Conservation (phyloP, 257 asterid species). For the Oldenlandia corymbosa region DNA sequence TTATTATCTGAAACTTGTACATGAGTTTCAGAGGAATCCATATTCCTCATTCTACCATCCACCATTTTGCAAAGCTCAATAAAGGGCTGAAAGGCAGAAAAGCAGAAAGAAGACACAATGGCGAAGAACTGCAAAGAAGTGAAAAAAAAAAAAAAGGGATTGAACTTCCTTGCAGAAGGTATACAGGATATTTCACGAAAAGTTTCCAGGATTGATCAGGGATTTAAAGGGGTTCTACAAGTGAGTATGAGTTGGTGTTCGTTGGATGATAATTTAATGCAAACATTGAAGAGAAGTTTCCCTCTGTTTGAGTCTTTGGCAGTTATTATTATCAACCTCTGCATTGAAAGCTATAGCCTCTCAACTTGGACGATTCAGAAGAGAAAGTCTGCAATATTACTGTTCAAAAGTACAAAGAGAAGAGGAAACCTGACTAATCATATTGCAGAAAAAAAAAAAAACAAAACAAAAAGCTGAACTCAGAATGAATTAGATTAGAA, state of each 20-base stretch:
- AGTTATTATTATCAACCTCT: not conserved
- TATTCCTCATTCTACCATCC: constrained; percentile 4
- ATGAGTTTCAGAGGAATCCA: not conserved
- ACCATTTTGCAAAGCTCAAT: constrained; percentile 11
- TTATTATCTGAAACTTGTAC: not conserved
- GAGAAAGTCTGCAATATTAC: not conserved
- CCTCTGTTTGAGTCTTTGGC: not conserved
- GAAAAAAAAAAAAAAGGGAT: no score
- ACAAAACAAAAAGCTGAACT: no score
- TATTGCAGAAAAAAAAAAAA: no score
- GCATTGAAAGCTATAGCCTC: no score
- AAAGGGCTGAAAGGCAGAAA: not conserved
- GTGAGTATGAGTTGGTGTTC: constrained; percentile 2
- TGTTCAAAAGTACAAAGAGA: not conserved
- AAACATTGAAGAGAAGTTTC: not conserved
- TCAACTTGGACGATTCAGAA: not conserved
- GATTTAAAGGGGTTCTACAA: constrained; percentile 1
- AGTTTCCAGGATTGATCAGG: not conserved
- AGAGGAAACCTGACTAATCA: no score
- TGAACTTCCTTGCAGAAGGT: no score
- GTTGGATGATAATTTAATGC: constrained; percentile 10
- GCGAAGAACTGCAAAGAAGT: not conserved
- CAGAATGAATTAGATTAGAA: not conserved
- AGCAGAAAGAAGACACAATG: not conserved
- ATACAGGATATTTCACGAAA: no score